Evolutionary conservation across 306 rosid species (phyloP).

Genomic region (Malus domestica): ASM211411v1 NC_041793.1:38423001-38423500

Average conservation of each 20-base stretch:
- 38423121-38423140: not conserved
- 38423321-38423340: conserved; percentile 57
- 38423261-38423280: conserved; percentile 72
- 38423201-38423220: not conserved
- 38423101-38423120: not conserved
- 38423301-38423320: conserved; percentile 60
- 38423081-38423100: not conserved
- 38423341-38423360: conserved; percentile 78
- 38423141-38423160: not conserved
- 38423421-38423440: conserved; percentile 57
- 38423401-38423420: conserved; percentile 54
- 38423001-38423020: not conserved
- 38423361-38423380: conserved; percentile 86
- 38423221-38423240: conserved; percentile 3
- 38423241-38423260: conserved; percentile 65
- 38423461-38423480: conserved; percentile 70
- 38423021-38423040: not conserved
- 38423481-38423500: conserved; percentile 2
- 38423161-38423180: not conserved
- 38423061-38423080: not conserved
- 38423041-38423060: not conserved
- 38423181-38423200: not conserved
- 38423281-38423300: conserved; percentile 57
- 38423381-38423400: conserved; percentile 84
- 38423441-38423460: conserved; percentile 77